Base-by-base conservation (phyloP, 1,139 yeast species). In the Pichia sp. region DNA sequence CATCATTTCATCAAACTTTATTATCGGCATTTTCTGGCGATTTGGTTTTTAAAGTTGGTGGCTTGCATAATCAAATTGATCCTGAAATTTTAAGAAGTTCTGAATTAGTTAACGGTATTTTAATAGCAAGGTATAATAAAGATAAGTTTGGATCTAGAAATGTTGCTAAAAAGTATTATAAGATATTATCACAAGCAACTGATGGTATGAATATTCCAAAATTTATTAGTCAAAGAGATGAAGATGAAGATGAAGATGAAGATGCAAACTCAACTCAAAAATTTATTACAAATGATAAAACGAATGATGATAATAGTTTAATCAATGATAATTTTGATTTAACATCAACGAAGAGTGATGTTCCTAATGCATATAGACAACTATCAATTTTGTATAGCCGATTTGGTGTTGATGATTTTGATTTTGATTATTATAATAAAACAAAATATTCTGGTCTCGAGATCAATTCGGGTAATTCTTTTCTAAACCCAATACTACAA, bases 361-460 rank as follows among this genome's bases (percentile, higher is more conserved):
- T 72, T 36, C 95, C 96, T 0, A 80, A 80, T 43, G 83, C 89
- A 28, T 91, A 83, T 61, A 69, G 79, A 30, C 78, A 79, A 53
- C 67, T 87, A 41, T 85, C 83, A 47, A 85, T 91, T 47, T 76
- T 83, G 35, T 89, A 89, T 59, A 84, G 95, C 44, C 82, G 77
- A 54, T 91, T 88, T 62, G 98, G 98, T 16, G 89, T 93, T 23
- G 88, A 83, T 52, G 96, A 88, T 61, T 91, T 91, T 63, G 96
- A 93, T 64, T 91, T 91, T 57, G 80, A 76, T 42, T 82, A 79
- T 53, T 91, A 84, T 65, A 88, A 89, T 57, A 68, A 70, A 37
- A 85, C 97, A 0, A 55, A 60, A 1, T 83, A 69, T 52, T 76
- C 96, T n/a, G 97, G 98, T 0, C 67, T 93, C 25, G 97, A 91